Evolutionary conservation across 2,329 filamentous ascomycete species (phyloP).

Genomic region (Ilyonectria mors-panacis): DNA sequence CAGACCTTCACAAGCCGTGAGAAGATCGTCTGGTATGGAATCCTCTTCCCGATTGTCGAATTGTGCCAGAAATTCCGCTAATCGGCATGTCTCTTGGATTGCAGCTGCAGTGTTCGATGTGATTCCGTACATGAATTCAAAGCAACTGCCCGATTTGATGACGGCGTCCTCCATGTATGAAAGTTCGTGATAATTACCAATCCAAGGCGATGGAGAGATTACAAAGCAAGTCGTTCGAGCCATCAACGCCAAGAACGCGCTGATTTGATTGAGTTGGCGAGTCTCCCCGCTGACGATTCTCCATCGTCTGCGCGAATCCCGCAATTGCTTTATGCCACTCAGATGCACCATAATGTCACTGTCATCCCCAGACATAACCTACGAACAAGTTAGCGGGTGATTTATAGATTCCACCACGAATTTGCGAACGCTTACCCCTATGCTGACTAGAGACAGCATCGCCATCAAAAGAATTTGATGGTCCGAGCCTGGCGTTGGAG

Average conservation of each 20-base stretch:
- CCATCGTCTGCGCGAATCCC: constrained; percentile 26
- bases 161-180: constrained; percentile 1
- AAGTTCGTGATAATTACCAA: neutral
- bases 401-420: neutral
- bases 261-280: constrained; percentile 29
- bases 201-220: constrained; percentile 5
- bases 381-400: neutral
- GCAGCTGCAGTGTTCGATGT: constrained; percentile 18
- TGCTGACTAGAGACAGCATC: constrained; percentile 22
- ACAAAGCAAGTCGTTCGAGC: constrained; percentile 28
- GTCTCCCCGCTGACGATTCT: constrained; percentile 23
- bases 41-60: constrained; percentile 3
- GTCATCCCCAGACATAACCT: constrained; percentile 28
- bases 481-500: neutral
- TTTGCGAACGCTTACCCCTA: constrained; percentile 2
- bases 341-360: constrained; percentile 27
- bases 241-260: constrained; percentile 30
- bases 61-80: constrained; percentile 14
- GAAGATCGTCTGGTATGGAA: constrained; percentile 15
- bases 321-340: constrained; percentile 23
- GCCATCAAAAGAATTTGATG: constrained; percentile 27
- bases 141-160: constrained; percentile 16
- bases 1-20: constrained; percentile 19
- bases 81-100: constrained; percentile 22
- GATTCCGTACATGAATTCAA: constrained; percentile 29